A percentile compares a stretch with the other conserved stretches of the same genome.
Conservation (phyloP, 768 basidiomycete species). For the Hydnomerulius pinastri region DNA sequence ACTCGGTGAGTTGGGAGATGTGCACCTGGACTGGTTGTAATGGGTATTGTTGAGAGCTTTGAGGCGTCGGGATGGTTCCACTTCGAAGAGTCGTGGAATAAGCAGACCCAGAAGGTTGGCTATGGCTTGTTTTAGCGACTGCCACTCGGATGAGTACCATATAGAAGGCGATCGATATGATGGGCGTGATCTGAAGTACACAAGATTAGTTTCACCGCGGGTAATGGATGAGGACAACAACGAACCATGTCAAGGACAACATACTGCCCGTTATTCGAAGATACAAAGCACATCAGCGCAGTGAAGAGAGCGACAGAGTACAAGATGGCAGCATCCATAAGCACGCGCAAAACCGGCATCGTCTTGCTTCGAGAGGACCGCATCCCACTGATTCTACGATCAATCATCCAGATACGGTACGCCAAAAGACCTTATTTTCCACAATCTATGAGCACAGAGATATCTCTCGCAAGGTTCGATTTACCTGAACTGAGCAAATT, state of each 20-base stretch:
- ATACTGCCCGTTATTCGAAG: constrained; percentile 1
- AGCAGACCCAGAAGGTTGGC: neutral
- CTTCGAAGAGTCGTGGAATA: neutral
- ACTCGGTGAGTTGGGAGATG: constrained; percentile 1
- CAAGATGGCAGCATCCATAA: constrained; percentile 8
- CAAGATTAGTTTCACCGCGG: neutral
- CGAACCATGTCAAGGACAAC: constrained; percentile 5
- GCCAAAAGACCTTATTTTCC: constrained; percentile 2
- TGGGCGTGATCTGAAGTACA: no score
- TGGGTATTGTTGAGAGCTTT: neutral
- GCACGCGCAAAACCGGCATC: constrained; percentile 3
- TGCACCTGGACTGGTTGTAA: constrained; percentile 5
- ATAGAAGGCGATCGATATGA: constrained; percentile 12
- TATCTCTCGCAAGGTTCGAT: no score
- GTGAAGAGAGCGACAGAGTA: constrained; percentile 6
- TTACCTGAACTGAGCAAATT: constrained; percentile 10
- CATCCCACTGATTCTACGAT: neutral
- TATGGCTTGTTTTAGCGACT: neutral
- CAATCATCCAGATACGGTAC: constrained; percentile 7
- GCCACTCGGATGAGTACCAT: constrained; percentile 8
- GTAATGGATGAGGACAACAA: neutral
- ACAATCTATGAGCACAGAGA: neutral
- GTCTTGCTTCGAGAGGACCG: neutral
- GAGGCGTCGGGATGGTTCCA: neutral
- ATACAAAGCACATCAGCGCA: neutral